A percentile compares a stretch with the other conserved stretches of the same genome.
These are phyloP conservation scores for Magnolia changhungtana DNA, from an alignment of 164 flowering plant genomes.

Conservation along the genomic window DNA sequence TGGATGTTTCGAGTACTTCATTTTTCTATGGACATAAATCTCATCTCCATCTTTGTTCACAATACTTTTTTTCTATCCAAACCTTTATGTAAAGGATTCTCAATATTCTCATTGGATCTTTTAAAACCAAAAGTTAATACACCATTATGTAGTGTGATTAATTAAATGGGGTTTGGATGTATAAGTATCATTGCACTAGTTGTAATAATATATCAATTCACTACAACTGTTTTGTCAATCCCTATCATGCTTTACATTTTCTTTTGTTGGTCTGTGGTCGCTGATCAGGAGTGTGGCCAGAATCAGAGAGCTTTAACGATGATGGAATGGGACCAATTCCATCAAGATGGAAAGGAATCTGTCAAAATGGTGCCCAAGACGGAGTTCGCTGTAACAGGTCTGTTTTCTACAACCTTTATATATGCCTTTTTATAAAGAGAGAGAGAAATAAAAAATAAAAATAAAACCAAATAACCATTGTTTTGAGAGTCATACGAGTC, in stretches of 20 bases:
- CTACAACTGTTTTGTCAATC: neutral
- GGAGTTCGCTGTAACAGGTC: slow-evolving; percentile 56
- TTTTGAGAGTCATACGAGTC: no score
- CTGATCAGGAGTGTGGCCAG: slow-evolving; percentile 73
- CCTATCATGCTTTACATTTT: slow-evolving; percentile 16
- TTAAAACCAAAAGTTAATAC: no score
- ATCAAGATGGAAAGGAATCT: slow-evolving; percentile 63
- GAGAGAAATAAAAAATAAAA: no score
- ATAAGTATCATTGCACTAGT: neutral
- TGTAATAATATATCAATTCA: no score
- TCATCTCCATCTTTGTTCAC: no score
- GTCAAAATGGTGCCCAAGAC: slow-evolving; percentile 26
- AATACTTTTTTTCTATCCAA: no score
- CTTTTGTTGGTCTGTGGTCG: neutral
- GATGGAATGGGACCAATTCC: slow-evolving; percentile 60
- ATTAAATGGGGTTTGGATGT: neutral
- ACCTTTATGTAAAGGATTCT: no score
- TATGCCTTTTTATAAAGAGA: neutral
- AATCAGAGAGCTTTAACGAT: slow-evolving; percentile 64
- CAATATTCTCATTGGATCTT: no score
- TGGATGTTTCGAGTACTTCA: no score
- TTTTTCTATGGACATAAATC: no score
- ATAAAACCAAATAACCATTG: no score
- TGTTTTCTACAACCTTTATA: neutral
- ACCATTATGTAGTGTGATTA: no score